Base-by-base conservation (phyloP, 2,329 filamentous ascomycete species). In the Alternaria consortialis region DNA sequence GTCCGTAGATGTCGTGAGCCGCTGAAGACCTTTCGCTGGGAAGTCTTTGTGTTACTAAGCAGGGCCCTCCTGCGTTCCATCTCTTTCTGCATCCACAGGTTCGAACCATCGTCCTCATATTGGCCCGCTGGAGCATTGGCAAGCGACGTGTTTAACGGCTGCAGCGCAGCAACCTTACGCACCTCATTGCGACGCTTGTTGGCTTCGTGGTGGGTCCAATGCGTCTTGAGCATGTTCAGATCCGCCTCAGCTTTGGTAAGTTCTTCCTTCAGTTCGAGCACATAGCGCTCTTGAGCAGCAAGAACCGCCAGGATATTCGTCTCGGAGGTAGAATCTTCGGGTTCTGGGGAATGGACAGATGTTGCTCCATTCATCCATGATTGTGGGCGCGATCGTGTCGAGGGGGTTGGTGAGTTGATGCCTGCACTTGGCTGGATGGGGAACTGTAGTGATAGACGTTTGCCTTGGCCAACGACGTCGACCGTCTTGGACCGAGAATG, bases 181-280 rank as follows among this genome's bases (percentile, higher is more conserved):
- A 87, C 84, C 62, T 93, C 88, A 4, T 88, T 87, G 60, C 88
- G 86, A 80, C 94, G 94, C 80, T 88, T 92, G 60, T 87, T 86
- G 47, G 88, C 88, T 75, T 97, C 93, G 62, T 93, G 88, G 13
- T 84, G 81, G 2, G 91, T 87, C 90, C 92, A 98, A 78, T 93
- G 90, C 72, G 87, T 90, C 83, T 97, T 98, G 63, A 99, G 83
- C 42, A 83, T 86, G 47, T 84, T 83, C 40, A 99, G 83, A 47
- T 97, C 91, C 12, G 83, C 81, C 76, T 99, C 94, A 6, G 95
- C 94, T 61, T 89, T 90, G 25, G 84, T 82, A n/a, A 99, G 83
- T 78, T 98, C 94, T 77, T 99, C 95, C 61, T 90, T 91, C 53
- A 99, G 83, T 80, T 98, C 95, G 58, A 99, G 82, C 2, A 99